Percentiles rank a stretch among this genome's conserved stretches.
These are phyloP conservation scores for Fusarium sterilihyphosum DNA, from an alignment of 2,329 filamentous ascomycete species.

Conservation along the genomic window DNA sequence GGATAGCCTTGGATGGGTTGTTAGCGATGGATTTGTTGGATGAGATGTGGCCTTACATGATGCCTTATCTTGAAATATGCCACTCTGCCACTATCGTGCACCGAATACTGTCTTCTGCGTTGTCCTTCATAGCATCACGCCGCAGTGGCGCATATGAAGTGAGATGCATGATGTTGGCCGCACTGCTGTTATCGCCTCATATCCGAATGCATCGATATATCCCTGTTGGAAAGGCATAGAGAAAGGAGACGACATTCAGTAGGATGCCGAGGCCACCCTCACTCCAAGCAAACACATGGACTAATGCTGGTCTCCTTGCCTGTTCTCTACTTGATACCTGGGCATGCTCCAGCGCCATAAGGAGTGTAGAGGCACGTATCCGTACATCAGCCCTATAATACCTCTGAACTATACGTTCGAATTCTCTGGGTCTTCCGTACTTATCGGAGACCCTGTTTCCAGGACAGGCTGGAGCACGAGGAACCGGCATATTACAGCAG, in stretches of 20 bases:
- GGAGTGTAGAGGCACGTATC: not conserved
- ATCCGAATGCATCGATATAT: not conserved
- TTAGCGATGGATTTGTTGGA: conserved; percentile 12
- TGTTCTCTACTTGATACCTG: conserved; percentile 3
- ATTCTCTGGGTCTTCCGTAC: not conserved
- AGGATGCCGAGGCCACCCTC: not conserved
- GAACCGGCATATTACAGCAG: not conserved
- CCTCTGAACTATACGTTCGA: not conserved
- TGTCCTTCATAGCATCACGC: not conserved
- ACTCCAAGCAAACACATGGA: conserved; percentile 8
- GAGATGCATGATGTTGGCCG: conserved; percentile 20
- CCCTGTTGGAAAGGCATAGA: not conserved
- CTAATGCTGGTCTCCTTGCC: conserved; percentile 6
- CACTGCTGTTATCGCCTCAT: not conserved
- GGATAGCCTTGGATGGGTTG: conserved; percentile 5
- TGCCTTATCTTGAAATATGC: conserved; percentile 7
- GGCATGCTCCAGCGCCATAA: not conserved
- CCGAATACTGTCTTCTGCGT: not conserved
- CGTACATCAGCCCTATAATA: conserved; percentile 1
- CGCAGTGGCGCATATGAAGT: conserved; percentile 14
- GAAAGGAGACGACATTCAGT: conserved; percentile 15
- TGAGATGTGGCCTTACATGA: conserved; percentile 17
- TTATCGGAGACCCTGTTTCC: not conserved
- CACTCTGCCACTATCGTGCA: conserved; percentile 13
- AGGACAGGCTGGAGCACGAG: not conserved